Base-by-base conservation (phyloP, 106 monocot genomes). In the Phalaenopsis equestris region DNA sequence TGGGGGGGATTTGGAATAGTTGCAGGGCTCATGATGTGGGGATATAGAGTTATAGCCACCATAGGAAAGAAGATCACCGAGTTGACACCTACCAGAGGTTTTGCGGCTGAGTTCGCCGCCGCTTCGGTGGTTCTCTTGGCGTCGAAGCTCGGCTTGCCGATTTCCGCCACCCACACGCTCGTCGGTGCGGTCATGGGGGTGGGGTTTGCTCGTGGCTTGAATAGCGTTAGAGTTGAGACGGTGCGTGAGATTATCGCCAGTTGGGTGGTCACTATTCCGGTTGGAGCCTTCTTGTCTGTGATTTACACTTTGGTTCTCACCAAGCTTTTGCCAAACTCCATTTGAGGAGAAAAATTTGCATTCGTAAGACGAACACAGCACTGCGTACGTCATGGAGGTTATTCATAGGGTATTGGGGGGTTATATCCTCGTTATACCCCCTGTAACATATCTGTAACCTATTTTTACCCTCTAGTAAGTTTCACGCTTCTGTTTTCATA, bases 1-100 rank as follows among this genome's bases (percentile, higher is more conserved):
- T 99, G 98, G 98, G 98, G 98, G 38, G 98, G 98, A 19, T 99
- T 99, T 67, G 98, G 98, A 8, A 99, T 99, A 49, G 94, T 99
- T 12, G 98, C 98, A 0, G 98, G 98, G 55, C 89, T 99, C n/a
- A 93, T 84, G 85, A 91, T 99, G 87, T 99, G 98, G 98, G 98
- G 98, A 0, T 91, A 99, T 37, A 84, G 98, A 52, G 98, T 99
- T 55, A 99, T 99, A 42, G 92, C 98, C 16, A 99, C 98, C 23
- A 99, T 99, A 38, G 98, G 98, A 23, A 94, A 93, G 84, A 99
- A 94, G 70, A 99, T 99, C 24, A 99, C 98, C 0, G 98, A 99
- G 84, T 82, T 99, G 58, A 99, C 98, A 1, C 98, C 98, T 4
- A 99, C 98, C 15, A 85, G 98, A 49, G 98, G 98, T 1, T 99